A percentile compares a stretch with the other conserved stretches of the same genome.
phyloP scores from a whole-genome alignment of 164 flowering plant species.

The Magnolia changhungtana region DNA sequence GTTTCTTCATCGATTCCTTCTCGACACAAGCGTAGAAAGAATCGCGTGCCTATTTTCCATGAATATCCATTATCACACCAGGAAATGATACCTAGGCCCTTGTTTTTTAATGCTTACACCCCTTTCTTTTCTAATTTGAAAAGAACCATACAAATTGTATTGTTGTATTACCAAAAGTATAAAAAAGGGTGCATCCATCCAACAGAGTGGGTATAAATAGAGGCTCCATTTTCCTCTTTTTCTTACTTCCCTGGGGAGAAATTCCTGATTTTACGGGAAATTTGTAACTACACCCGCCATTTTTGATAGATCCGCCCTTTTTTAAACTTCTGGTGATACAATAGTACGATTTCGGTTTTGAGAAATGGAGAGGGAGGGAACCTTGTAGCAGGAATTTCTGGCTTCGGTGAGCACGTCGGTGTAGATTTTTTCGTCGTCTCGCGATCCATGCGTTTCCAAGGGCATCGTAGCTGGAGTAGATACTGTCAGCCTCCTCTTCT shows the following conservation, averaged over 20 bases:
- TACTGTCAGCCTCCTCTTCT: not conserved
- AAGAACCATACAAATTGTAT: no score
- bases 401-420: conserved; percentile 64
- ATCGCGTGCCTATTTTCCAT: conserved; percentile 59
- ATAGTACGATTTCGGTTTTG: no score
- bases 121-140: no score
- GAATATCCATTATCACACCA: not conserved
- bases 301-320: no score
- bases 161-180: no score
- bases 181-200: no score
- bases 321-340: no score
- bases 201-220: no score
- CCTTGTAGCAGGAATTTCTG: conserved; percentile 84
- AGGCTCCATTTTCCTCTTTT: no score
- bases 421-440: conserved; percentile 23
- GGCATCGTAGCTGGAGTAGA: not conserved
- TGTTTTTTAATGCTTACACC: not conserved
- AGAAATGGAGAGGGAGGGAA: conserved; percentile 3
- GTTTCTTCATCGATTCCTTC: conserved; percentile 66
- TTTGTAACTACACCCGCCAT: no score
- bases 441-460: conserved; percentile 8
- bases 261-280: no score
- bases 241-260: no score
- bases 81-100: not conserved
- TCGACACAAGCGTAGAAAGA: conserved; percentile 76